phyloP scores from a whole-genome alignment of 106 monocot genomes.

The Acorus calamus region DNA sequence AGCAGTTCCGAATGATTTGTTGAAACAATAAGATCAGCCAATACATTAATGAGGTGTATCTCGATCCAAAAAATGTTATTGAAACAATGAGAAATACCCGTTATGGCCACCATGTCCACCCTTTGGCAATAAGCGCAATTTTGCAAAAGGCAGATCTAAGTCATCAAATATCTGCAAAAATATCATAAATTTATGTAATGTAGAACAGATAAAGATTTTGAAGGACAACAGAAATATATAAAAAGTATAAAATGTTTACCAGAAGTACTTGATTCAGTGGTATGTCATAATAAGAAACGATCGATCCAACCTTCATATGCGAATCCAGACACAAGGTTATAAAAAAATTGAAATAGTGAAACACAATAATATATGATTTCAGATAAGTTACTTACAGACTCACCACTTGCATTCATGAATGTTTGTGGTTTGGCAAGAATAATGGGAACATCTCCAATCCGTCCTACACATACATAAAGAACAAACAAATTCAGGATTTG shows the following conservation, averaged over 20 bases:
- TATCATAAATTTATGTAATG: constrained; percentile 8
- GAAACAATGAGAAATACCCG: constrained; percentile 41
- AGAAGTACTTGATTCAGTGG: constrained; percentile 82
- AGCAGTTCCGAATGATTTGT: no score
- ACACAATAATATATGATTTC: not conserved
- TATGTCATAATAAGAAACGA: constrained; percentile 79
- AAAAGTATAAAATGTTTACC: constrained; percentile 24
- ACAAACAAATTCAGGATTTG: not conserved
- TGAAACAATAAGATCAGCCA: no score
- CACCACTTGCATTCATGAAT: constrained; percentile 96
- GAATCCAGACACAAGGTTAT: not conserved
- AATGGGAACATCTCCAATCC: constrained; percentile 63
- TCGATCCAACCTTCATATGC: constrained; percentile 56
- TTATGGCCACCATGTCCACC: constrained; percentile 99
- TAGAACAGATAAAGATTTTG: not conserved
- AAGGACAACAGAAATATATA: not conserved
- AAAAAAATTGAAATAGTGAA: not conserved
- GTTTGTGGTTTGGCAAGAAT: constrained; percentile 97
- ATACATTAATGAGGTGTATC: not conserved
- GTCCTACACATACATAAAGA: constrained; percentile 29
- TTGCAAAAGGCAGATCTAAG: constrained; percentile 88
- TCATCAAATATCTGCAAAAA: constrained; percentile 80
- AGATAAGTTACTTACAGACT: constrained; percentile 76
- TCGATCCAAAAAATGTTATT: not conserved
- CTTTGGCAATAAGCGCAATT: constrained; percentile 76